A percentile compares a stretch with the other conserved stretches of the same genome.
These are phyloP conservation scores for Escallonia herrerae DNA, from an alignment of 129 eudicot genomes.

Conservation along the genomic window DNA sequence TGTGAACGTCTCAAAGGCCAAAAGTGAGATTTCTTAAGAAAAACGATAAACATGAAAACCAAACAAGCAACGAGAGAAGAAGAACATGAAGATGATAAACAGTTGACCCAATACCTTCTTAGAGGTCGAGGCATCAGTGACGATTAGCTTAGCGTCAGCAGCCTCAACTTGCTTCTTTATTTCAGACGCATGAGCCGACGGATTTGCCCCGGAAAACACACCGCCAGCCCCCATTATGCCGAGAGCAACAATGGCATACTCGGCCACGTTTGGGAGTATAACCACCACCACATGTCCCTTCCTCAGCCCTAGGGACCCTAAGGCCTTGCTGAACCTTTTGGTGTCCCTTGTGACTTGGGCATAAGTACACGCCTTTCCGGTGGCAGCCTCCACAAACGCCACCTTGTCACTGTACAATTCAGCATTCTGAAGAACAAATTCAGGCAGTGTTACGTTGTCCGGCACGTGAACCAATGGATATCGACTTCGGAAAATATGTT, in stretches of 20 bases:
- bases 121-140: constrained; percentile 57
- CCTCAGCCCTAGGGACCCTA: constrained; percentile 81
- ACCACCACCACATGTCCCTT: constrained; percentile 84
- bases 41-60: too few species aligned
- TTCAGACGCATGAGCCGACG: constrained; percentile 55
- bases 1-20: too few species aligned
- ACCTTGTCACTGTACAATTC: constrained; percentile 55
- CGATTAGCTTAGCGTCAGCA: constrained; percentile 85
- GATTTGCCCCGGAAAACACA: constrained; percentile 85
- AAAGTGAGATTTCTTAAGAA: too few species aligned
- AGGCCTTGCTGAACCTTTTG: constrained; percentile 72
- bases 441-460: constrained; percentile 58
- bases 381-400: constrained; percentile 68
- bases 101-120: constrained; percentile 42
- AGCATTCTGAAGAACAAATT: constrained; percentile 65
- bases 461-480: constrained; percentile 67
- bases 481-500: constrained; percentile 59
- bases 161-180: constrained; percentile 74
- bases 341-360: constrained; percentile 63
- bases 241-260: constrained; percentile 72
- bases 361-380: constrained; percentile 58
- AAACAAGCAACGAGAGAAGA: too few species aligned
- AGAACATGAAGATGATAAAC: neutral
- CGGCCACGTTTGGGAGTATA: constrained; percentile 67
- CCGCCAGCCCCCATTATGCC: constrained; percentile 98